These are phyloP conservation scores for Spathaspora girioi DNA, from an alignment of 805 yeast species.

Conservation along the genomic window DNA sequence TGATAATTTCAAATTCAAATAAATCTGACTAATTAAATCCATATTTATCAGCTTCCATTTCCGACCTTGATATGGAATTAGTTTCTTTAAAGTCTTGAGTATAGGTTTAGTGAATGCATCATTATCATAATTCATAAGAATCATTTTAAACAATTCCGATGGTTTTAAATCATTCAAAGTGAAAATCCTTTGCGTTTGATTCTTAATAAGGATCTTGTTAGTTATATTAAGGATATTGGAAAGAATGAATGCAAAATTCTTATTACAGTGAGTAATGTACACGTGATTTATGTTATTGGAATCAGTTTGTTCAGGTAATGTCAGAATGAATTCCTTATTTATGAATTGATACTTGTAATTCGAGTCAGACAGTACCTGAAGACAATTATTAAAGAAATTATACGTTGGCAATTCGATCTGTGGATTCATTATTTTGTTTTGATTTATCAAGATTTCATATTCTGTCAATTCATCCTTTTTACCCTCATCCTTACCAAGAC, in stretches of 20 bases:
- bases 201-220: conserved; percentile 58
- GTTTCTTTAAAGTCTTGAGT: conserved; percentile 67
- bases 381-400: conserved; percentile 38
- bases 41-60: conserved; percentile 92
- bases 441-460: conserved; percentile 32
- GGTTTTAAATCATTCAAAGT: conserved; percentile 61
- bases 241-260: conserved; percentile 45
- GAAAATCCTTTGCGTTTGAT: conserved; percentile 66
- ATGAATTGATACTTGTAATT: conserved; percentile 19
- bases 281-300: conserved; percentile 23
- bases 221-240: conserved; percentile 51
- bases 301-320: conserved; percentile 23
- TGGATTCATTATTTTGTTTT: conserved; percentile 40
- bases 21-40: conserved; percentile 89
- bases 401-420: conserved; percentile 25
- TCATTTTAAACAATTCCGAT: conserved; percentile 55
- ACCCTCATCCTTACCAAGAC: conserved; percentile 6
- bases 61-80: conserved; percentile 87
- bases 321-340: conserved; percentile 25
- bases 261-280: conserved; percentile 27
- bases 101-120: conserved; percentile 62
- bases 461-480: conserved; percentile 14
- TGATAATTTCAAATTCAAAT: conserved; percentile 66
- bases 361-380: conserved; percentile 13
- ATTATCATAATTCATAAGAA: conserved; percentile 57